phyloP scores from a whole-genome alignment of 2,329 filamentous ascomycete genomes.

The Cladosporium sp. region DNA sequence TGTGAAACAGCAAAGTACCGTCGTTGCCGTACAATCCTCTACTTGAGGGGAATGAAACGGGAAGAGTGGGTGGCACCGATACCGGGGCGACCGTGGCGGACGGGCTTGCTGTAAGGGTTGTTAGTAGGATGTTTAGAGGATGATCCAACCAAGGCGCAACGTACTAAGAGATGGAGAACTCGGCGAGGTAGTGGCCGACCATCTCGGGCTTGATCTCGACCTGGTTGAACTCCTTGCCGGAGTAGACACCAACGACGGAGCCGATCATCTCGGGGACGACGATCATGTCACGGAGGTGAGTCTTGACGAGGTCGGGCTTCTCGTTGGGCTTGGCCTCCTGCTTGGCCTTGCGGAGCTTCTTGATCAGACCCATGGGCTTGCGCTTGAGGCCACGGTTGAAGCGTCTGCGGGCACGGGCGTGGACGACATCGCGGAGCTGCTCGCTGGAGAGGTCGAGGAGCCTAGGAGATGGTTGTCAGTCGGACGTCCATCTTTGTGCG shows the following conservation, averaged over 20 bases:
- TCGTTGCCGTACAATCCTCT: conserved; percentile 35
- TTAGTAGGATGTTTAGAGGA: conserved; percentile 42
- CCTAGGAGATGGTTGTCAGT: conserved; percentile 37
- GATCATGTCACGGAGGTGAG: conserved; percentile 99
- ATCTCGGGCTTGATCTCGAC: conserved; percentile 99
- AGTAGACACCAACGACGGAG: conserved; percentile 98
- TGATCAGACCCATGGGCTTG: conserved; percentile 99
- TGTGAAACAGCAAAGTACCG: conserved; percentile 1
- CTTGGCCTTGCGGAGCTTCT: conserved; percentile 99
- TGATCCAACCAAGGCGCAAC: conserved; percentile 39
- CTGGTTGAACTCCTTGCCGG: conserved; percentile 99
- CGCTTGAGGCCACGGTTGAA: conserved; percentile 99
- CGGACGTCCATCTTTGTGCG: conserved; percentile 12
- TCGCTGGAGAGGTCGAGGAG: conserved; percentile 98
- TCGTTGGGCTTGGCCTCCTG: conserved; percentile 98
- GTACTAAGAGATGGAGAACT: conserved; percentile 99
- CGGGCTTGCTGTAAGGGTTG: conserved; percentile 72
- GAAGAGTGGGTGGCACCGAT: conserved; percentile 99
- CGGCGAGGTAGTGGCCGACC: conserved; percentile 98
- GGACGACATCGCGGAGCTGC: conserved; percentile 98
- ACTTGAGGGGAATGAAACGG: conserved; percentile 99
- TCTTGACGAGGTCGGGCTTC: conserved; percentile 99
- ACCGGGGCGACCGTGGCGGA: conserved; percentile 99
- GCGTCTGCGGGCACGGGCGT: conserved; percentile 95
- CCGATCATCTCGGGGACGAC: conserved; percentile 99